A percentile compares a stretch with the other conserved stretches of the same genome.
These are phyloP conservation scores for Naganishia kalamii DNA, from an alignment of 768 basidiomycete genomes.

Conservation along the genomic window DNA sequence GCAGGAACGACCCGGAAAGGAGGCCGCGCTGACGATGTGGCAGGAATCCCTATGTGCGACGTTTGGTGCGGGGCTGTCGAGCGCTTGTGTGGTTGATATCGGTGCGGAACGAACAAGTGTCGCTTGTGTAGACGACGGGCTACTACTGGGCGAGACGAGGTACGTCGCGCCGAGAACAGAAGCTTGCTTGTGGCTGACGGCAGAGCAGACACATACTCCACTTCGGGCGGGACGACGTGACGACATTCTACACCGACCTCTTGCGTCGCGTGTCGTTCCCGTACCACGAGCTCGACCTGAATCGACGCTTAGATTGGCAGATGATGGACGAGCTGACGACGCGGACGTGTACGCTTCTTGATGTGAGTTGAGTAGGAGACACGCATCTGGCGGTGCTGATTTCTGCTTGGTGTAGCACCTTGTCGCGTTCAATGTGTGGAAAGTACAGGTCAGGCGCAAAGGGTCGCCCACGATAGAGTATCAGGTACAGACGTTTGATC, in stretches of 20 bases:
- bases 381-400: background rate
- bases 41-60: constrained; percentile 89
- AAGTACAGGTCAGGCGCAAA: constrained; percentile 76
- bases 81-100: constrained; percentile 92
- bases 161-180: constrained; percentile 47
- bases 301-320: constrained; percentile 73
- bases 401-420: constrained; percentile 57
- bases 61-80: constrained; percentile 89
- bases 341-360: constrained; percentile 73
- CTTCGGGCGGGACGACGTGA: constrained; percentile 92
- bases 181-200: too few relatives aligned
- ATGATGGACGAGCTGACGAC: constrained; percentile 87
- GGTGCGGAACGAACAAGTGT: constrained; percentile 78
- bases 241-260: constrained; percentile 74
- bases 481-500: constrained; percentile 83
- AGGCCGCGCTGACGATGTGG: background rate
- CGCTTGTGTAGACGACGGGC: constrained; percentile 89
- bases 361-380: constrained; percentile 55
- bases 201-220: constrained; percentile 72
- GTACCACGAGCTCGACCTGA: constrained; percentile 73
- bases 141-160: constrained; percentile 82
- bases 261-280: constrained; percentile 78
- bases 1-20: constrained; percentile 15
- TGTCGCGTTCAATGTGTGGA: constrained; percentile 81
- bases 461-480: constrained; percentile 76